Evolutionary conservation across 495 filamentous ascomycete species (phyloP), one percentile per base, ranked within the genome.

Genomic region (Podospora conica): DNA sequence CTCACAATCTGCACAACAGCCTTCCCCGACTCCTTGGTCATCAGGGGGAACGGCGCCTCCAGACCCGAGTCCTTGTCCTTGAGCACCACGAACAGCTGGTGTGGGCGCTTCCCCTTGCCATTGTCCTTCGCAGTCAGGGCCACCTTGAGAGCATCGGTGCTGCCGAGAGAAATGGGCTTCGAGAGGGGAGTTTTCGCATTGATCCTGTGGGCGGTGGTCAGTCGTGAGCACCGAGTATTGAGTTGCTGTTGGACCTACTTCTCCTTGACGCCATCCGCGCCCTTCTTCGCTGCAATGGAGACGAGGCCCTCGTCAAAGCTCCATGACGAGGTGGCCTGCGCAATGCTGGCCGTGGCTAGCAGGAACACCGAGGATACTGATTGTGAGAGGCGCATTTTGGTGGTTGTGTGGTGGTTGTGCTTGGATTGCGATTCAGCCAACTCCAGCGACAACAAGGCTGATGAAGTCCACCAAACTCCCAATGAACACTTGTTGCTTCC

Each of bases 71-170:
- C 78, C 2, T 84, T 78, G 66, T 97, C 92, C 67, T 87, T 86
- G 53, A 98, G 79, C 7, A 93, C 82, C 20, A 98, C 83, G 78
- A 96, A 97, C 2, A 92, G 92, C 75, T 98, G 95, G 77, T 98
- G 95, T 65, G 95, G 91, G 61, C 90, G 85, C 78, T 91, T 93
- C 11, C 86, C 81, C 67, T 88, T 88, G 73, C 86, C 86, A 69
- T 85, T 87, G 76, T 97, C 91, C 71, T 88, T 90, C 7, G 91
- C 80, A 40, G 91, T 95, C 65, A 98, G 80, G 65, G 85, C 78
- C 65, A 98, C 78, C 80, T 95, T 96, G 70, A 98, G 83, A 48
- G 86, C 87, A 70, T 97, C 92, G 63, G 84, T 77, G 61, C 80
- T 76, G 57, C 85, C 84, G 67, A 98, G 82, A 10, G 83, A 71